phyloP scores from a whole-genome alignment of 2,329 filamentous ascomycete species.

The Coccinonectria pachysandricola region DNA sequence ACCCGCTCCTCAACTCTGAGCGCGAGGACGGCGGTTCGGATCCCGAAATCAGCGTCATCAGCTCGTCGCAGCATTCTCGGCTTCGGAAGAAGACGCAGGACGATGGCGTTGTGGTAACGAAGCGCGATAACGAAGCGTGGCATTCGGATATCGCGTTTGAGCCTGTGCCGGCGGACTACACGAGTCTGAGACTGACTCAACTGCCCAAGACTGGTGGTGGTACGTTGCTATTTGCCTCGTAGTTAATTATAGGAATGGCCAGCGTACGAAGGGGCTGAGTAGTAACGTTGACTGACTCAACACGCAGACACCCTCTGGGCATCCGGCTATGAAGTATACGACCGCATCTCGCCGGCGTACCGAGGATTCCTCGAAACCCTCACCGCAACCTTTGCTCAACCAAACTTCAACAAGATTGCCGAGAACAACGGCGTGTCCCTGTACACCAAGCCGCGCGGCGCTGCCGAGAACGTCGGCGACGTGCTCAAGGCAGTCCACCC shows the following conservation, averaged over 20 bases:
- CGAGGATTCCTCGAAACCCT: constrained; percentile 48
- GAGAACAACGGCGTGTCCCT: constrained; percentile 32
- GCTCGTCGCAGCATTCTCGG: constrained; percentile 43
- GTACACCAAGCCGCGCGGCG: constrained; percentile 34
- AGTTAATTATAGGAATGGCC: too few relatives aligned
- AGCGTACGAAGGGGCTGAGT: too few relatives aligned
- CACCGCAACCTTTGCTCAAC: constrained; percentile 43
- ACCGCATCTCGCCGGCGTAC: constrained; percentile 47
- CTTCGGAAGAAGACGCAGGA: constrained; percentile 31
- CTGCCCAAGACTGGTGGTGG: constrained; percentile 45
- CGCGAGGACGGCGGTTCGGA: constrained; percentile 45
- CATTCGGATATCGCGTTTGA: constrained; percentile 59
- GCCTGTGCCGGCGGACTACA: constrained; percentile 52
- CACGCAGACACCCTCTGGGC: constrained; percentile 58
- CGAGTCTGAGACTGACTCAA: constrained; percentile 42
- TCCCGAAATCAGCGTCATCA: constrained; percentile 51
- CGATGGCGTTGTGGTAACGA: constrained; percentile 15
- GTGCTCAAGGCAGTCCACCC: constrained; percentile 41
- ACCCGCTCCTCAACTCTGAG: constrained; percentile 44
- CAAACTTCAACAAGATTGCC: constrained; percentile 39
- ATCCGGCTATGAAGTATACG: constrained; percentile 56
- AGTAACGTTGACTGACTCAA: too few relatives aligned
- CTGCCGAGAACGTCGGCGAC: constrained; percentile 39
- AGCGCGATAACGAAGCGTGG: constrained; percentile 28
- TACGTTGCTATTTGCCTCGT: constrained; percentile 17